phyloP scores from a whole-genome alignment of 1,284 basidiomycete genomes.

The Rhodotorula sp. region DNA sequence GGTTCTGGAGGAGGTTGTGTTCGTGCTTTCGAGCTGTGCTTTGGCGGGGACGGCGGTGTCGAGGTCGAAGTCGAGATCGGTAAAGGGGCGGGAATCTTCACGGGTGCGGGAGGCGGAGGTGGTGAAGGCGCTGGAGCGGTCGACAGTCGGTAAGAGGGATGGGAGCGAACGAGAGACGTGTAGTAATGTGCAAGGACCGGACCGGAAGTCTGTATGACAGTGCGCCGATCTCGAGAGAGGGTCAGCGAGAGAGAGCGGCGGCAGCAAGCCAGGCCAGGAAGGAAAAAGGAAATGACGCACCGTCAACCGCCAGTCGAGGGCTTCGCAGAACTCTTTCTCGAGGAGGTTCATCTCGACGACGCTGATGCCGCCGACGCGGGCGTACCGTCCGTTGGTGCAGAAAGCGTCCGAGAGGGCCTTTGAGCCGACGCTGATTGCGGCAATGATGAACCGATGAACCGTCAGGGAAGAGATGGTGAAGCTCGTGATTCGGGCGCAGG shows the following conservation, averaged over 20 bases:
- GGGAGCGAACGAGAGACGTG: constrained; percentile 41
- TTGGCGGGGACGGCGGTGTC: not conserved
- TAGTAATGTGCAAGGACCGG: constrained; percentile 44
- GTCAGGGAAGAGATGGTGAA: constrained; percentile 92
- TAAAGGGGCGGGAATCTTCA: not conserved
- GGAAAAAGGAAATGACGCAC: constrained; percentile 57
- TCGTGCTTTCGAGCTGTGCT: no score
- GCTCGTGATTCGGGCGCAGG: constrained; percentile 71
- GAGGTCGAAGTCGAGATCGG: not conserved
- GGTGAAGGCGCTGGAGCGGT: constrained; percentile 7
- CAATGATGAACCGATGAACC: constrained; percentile 90
- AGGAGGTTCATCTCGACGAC: constrained; percentile 83
- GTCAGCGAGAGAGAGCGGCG: not conserved
- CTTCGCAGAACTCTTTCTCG: constrained; percentile 83
- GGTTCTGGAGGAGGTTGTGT: no score
- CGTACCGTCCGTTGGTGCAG: constrained; percentile 86
- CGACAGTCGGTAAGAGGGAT: constrained; percentile 39
- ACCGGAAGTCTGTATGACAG: constrained; percentile 40
- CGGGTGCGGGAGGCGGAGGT: not conserved
- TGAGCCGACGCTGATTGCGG: constrained; percentile 78
- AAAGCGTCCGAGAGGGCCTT: constrained; percentile 92
- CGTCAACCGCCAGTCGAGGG: constrained; percentile 87
- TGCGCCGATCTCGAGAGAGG: no score
- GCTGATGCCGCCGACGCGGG: constrained; percentile 88
- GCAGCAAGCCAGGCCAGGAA: not conserved